Evolutionary conservation across 805 yeast species (phyloP).

Genomic region (Candida adriatica): DNA sequence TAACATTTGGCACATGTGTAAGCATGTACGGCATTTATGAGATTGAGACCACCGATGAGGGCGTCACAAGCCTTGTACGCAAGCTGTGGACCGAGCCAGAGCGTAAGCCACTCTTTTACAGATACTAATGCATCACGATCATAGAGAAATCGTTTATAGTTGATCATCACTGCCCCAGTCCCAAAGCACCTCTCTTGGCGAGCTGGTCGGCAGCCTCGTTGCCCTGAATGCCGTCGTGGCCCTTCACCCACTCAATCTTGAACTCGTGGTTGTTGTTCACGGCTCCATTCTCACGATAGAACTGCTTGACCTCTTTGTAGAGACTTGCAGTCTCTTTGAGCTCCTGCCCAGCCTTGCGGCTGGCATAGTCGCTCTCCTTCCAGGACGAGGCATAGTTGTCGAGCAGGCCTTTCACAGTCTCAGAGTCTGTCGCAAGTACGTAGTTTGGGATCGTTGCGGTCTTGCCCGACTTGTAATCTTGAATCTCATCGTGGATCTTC

Average conservation of each 20-base stretch:
- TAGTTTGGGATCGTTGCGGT: slow-evolving; percentile 24
- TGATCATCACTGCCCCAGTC: slow-evolving; percentile 1
- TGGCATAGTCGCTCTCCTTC: slow-evolving; percentile 50
- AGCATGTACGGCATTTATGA: slow-evolving; percentile 77
- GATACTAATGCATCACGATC: too few relatives aligned
- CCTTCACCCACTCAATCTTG: slow-evolving; percentile 55
- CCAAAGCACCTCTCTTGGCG: slow-evolving; percentile 59
- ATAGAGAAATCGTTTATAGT: too few relatives aligned
- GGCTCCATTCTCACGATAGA: slow-evolving; percentile 24
- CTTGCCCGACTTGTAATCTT: slow-evolving; percentile 12
- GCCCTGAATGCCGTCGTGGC: slow-evolving; percentile 65
- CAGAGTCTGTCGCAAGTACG: slow-evolving; percentile 62
- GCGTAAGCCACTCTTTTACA: slow-evolving; percentile 9
- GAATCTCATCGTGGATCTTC: slow-evolving; percentile 29
- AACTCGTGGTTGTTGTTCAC: slow-evolving; percentile 30
- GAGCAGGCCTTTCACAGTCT: slow-evolving; percentile 51
- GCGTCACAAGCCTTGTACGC: slow-evolving; percentile 59
- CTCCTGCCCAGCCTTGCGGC: slow-evolving; percentile 24
- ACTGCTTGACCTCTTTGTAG: slow-evolving; percentile 35
- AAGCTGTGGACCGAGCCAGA: slow-evolving; percentile 29
- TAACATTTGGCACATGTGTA: slow-evolving; percentile 65
- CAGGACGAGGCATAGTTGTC: slow-evolving; percentile 53
- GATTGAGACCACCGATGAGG: slow-evolving; percentile 74
- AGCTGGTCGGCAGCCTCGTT: slow-evolving; percentile 72
- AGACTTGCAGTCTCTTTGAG: slow-evolving; percentile 30